These are phyloP conservation scores for Volvariella surrecta DNA, from an alignment of 1,284 basidiomycete species.

Conservation along the genomic window DNA sequence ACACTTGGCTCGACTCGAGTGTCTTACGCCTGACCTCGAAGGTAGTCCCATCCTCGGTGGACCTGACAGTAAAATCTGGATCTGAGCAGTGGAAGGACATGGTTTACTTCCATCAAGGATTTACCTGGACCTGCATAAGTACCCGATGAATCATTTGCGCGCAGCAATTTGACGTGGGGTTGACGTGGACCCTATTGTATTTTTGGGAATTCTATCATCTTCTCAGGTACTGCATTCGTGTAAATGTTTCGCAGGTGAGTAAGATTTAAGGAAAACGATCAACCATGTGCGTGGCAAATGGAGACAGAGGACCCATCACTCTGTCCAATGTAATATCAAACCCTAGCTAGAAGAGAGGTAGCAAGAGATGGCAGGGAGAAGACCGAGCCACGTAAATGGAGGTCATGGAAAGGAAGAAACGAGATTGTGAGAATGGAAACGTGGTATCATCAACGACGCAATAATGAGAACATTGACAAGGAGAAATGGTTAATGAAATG, in stretches of 20 bases:
- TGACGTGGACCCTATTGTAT: background rate
- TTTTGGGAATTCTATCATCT: no score
- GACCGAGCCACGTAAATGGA: constrained; percentile 16
- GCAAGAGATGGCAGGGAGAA: constrained; percentile 13
- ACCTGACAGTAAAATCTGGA: constrained; percentile 44
- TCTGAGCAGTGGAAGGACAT: constrained; percentile 30
- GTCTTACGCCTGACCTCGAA: constrained; percentile 40
- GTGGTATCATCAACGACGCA: constrained; percentile 70
- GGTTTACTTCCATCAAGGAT: no score
- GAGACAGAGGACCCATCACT: constrained; percentile 7
- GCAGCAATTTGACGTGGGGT: constrained; percentile 8
- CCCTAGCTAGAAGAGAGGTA: constrained; percentile 12
- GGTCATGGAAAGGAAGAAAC: constrained; percentile 24
- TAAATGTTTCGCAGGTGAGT: no score
- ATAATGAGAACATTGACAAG: constrained; percentile 11
- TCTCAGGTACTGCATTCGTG: no score
- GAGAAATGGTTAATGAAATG: constrained; percentile 22
- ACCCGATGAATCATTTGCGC: constrained; percentile 4
- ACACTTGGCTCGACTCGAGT: constrained; percentile 45
- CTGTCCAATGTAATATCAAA: constrained; percentile 12
- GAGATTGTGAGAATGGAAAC: constrained; percentile 29
- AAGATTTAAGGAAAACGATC: no score
- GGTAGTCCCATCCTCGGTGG: constrained; percentile 35
- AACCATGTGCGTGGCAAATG: background rate
- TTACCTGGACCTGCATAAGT: background rate